Evolutionary conservation across 2,329 filamentous ascomycete genomes (phyloP), one percentile per base, ranked within the genome.

Genomic region (Pseudogymnoascus sp.): DNA sequence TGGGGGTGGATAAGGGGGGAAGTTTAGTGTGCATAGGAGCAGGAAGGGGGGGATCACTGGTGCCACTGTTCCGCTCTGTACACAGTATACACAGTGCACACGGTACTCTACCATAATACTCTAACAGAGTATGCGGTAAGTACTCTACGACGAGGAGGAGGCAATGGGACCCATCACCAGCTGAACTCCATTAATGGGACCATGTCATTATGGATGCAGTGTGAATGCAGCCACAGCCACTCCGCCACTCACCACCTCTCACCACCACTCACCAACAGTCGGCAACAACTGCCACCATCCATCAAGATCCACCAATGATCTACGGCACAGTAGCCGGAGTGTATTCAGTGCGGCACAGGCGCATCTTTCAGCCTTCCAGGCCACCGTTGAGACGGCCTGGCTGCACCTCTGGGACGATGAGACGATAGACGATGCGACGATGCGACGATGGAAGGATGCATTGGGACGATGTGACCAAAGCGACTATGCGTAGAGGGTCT

Each of bases 321-420:
- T 67, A 66, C 23, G 67, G 60, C 19, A 69, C 67, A 6, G 61
- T 6, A 52, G 42, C 23, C 23, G 28, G 7, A 16, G 42, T 16
- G 14, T 7, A 28, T 49, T 5, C 7, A 28, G 7, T 52, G n/a
- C 23, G n/a, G 25, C 45, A 52, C n/a, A 52, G 23, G 23, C 83
- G 78, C 49, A 55, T 55, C 49, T 33, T 55, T 55, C 45, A 55
- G 45, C 25, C 45, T n/a, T 33, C 9, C 45, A 55, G 45, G 25
- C n/a, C 45, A 30, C 3, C 45, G n/a, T 19, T 55, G 25, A 33
- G 14, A 33, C 25, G 25, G 45, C 45, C 25, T 19, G 5, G 45
- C 16, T 55, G 45, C 45, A 55, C 28, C 12, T 55, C 45, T 55
- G 25, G 25, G 8, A 33, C 45, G 45, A 55, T 42, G 39, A 5